Conservation (phyloP, 495 filamentous ascomycete genomes). For the Choiromyces venosus region DNA sequence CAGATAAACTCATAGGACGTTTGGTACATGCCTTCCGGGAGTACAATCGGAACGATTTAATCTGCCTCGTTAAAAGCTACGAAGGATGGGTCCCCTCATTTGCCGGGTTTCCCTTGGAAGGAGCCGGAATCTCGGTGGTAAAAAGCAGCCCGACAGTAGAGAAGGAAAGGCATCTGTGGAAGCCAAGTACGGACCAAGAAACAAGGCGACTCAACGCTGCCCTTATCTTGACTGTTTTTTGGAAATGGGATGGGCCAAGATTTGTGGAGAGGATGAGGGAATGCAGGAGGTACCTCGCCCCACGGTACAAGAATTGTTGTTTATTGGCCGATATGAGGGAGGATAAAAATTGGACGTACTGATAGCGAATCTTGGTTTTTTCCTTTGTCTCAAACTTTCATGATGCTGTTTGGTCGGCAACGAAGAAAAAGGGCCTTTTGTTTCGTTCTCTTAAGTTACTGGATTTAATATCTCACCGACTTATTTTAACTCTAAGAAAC, state of each 20-base stretch:
- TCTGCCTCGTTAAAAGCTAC: too few species aligned
- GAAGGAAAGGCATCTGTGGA: background rate
- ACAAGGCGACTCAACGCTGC: conserved; percentile 4
- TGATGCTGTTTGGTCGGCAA: background rate
- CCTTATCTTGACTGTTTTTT: conserved; percentile 11
- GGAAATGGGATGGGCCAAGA: conserved; percentile 1
- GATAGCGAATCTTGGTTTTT: background rate
- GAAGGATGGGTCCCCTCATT: too few species aligned
- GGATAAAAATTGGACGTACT: conserved; percentile 10
- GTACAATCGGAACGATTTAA: too few species aligned
- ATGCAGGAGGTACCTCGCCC: background rate
- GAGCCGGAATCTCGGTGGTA: background rate
- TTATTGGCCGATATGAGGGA: conserved; percentile 4
- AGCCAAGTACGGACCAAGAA: background rate
- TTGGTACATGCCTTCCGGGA: too few species aligned
- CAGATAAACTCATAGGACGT: too few species aligned
- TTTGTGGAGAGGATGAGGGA: conserved; percentile 14
- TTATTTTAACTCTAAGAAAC: background rate
- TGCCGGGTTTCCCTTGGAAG: too few species aligned
- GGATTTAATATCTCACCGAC: background rate
- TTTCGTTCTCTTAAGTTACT: background rate
- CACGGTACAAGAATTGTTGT: conserved; percentile 5
- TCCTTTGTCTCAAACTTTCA: background rate
- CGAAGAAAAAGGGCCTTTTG: background rate
- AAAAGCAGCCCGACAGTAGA: background rate